phyloP scores from a whole-genome alignment of 2,329 filamentous ascomycete species.

The Cytospora schulzeri region DNA sequence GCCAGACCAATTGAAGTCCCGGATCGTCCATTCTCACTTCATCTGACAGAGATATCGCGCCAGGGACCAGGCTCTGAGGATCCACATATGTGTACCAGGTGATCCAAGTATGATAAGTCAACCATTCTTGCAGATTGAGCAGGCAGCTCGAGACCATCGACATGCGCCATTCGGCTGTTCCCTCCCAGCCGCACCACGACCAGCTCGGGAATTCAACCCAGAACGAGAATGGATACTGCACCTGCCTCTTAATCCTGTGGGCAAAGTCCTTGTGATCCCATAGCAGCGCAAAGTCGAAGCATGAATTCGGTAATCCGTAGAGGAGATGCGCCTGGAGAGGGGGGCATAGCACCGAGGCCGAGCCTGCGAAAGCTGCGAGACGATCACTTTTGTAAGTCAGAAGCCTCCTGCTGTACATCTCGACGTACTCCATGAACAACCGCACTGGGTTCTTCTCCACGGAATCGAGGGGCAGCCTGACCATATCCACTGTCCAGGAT shows the following conservation, averaged over 20 bases:
- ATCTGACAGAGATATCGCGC: neutral
- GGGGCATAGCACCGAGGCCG: neutral
- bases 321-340: neutral
- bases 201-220: neutral
- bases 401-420: conserved; percentile 1
- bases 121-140: conserved; percentile 4
- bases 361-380: conserved; percentile 2
- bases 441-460: neutral
- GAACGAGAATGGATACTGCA: neutral
- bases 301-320: neutral
- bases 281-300: conserved; percentile 1
- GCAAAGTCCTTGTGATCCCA: neutral
- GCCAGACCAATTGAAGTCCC: neutral
- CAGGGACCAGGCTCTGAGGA: neutral
- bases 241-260: neutral
- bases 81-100: neutral
- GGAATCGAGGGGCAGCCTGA: neutral
- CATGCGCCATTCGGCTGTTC: neutral
- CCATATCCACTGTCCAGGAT: neutral
- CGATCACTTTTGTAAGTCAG: neutral
- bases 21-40: neutral
- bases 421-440: conserved; percentile 2
- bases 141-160: neutral
- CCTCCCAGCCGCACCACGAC: conserved; percentile 9
- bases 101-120: conserved; percentile 3